Evolutionary conservation across 352 stramenopile species (phyloP).

Genomic region (Phytophthora foliorum): DNA sequence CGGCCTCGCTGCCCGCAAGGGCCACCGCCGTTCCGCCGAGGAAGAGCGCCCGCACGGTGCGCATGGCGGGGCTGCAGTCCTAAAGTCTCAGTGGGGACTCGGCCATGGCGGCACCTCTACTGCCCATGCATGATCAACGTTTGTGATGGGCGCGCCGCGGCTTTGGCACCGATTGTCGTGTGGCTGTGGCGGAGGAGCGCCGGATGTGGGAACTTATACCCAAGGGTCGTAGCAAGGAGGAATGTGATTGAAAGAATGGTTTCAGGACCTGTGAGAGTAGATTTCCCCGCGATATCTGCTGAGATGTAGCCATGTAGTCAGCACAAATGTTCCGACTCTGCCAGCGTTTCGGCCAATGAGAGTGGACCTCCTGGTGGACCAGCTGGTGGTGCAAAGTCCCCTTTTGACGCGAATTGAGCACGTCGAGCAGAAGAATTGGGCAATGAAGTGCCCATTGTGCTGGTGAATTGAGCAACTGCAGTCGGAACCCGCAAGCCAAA

Average conservation of each 20-base stretch:
- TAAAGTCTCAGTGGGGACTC: conserved; percentile 34
- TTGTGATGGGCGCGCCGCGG: conserved; percentile 26
- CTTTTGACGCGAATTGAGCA: conserved; percentile 16
- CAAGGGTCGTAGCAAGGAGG: neutral
- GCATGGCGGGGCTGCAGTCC: conserved; percentile 30
- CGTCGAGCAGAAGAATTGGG: conserved; percentile 3
- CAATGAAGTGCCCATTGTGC: neutral
- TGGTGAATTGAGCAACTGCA: neutral
- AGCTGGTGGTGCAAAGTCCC: conserved; percentile 2
- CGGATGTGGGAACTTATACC: conserved; percentile 9
- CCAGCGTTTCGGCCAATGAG: conserved; percentile 10
- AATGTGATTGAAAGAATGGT: neutral
- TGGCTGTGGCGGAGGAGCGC: neutral
- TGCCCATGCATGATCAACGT: conserved; percentile 19
- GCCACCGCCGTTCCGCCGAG: conserved; percentile 13
- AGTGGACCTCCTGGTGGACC: conserved; percentile 10
- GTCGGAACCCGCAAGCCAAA: neutral
- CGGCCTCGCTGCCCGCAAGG: neutral
- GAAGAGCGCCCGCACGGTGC: conserved; percentile 28
- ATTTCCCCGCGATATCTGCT: conserved; percentile 8
- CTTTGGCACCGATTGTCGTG: conserved; percentile 7
- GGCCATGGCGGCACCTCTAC: conserved; percentile 30
- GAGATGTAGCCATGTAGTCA: conserved; percentile 15
- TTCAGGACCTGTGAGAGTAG: neutral
- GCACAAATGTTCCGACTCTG: conserved; percentile 20